Evolutionary conservation across 768 basidiomycete genomes (phyloP), one percentile per base, ranked within the genome.

Genomic region (Phlebiopsis flavidoalba): DNA sequence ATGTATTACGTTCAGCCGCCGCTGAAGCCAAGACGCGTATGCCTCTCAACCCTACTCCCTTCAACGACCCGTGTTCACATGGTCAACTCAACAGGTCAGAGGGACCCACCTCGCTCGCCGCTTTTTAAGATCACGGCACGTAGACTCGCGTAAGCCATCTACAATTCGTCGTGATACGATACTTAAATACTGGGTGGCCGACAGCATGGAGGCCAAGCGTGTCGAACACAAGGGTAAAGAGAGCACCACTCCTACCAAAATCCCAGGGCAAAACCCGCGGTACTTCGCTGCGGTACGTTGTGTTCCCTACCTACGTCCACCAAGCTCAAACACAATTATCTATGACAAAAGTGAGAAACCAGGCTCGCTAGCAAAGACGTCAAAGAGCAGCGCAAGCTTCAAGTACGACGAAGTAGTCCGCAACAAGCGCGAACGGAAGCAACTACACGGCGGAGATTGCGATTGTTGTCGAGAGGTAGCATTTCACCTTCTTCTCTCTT

Each of bases 391-490:
- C 0, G 50, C 83, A 10, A 74, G 76, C 47, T 88, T 81, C 69
- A 85, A 87, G 64, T 96, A 81, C 66, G 88, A 93, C 48, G 85
- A 87, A 53, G 91, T 93, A 15, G 88, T 92, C 12, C 78, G 93
- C 26, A 78, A 76, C 45, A 87, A 80, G 66, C 81, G 82, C 17
- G 82, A 83, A 36, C 77, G 95, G 35, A 79, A 78, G 64, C 75
- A 76, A 55, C 79, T 96, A 79, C 79, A 88, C 53, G 94, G 82
- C 3, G 84, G 80, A 1, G 91, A 93, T 63, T 96, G 93, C 70
- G 89, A 91, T 63, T 88, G 86, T 61, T 96, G 94, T 70, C 82
- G 77, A 45, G 87, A 86, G 53, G 93, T 92, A 67, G 60, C 83
- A 2, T 31, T 31, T 73, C 15, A 5, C 37, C 24, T 35, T 62